phyloP scores from a whole-genome alignment of 441 rosid genomes.

The Biscutella laevigata region DNA sequence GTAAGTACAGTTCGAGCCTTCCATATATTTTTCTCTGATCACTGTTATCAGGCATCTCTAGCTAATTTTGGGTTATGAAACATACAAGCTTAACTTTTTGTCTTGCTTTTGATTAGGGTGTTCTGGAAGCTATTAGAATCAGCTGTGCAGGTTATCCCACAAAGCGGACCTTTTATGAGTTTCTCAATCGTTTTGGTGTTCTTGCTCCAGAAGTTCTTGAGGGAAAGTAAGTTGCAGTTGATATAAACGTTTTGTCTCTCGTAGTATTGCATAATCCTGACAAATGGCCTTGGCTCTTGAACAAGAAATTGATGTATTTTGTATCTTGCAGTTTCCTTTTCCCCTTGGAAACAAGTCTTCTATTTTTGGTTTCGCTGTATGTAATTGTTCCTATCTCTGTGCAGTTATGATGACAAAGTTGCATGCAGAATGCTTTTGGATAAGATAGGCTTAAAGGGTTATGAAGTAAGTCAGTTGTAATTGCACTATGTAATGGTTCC shows the following conservation, averaged over 20 bases:
- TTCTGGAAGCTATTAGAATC: constrained; percentile 98
- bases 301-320: not conserved
- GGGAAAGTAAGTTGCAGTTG: constrained; percentile 68
- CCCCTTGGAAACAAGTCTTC: not conserved
- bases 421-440: constrained; percentile 94
- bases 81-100: constrained; percentile 9
- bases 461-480: constrained; percentile 59
- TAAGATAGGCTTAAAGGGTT: constrained; percentile 84
- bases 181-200: constrained; percentile 96
- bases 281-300: not conserved
- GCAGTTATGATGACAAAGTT: constrained; percentile 87
- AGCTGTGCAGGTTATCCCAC: constrained; percentile 99
- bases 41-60: not conserved
- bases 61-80: not conserved
- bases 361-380: constrained; percentile 15
- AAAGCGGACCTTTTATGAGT: constrained; percentile 88
- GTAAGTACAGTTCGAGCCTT: constrained; percentile 52
- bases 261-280: not conserved
- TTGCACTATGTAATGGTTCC: constrained; percentile 3
- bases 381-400: constrained; percentile 19
- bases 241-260: not conserved
- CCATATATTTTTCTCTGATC: constrained; percentile 11
- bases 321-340: constrained; percentile 1
- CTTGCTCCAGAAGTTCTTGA: constrained; percentile 97
- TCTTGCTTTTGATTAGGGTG: constrained; percentile 55